Evolutionary conservation across 306 rosid species (phyloP).

Genomic region (Medicago arabica): DNA sequence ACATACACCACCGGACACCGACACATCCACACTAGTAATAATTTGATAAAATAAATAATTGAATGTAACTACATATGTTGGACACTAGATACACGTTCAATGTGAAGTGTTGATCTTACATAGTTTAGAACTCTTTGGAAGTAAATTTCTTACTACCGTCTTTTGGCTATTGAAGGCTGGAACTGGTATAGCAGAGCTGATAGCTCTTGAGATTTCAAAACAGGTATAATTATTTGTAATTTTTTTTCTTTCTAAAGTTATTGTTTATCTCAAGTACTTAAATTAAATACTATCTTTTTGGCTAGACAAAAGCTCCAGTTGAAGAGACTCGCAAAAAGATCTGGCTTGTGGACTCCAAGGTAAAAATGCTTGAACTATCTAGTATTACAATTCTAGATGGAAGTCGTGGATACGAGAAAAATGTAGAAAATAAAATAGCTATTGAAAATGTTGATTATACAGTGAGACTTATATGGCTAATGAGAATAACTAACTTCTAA

Average conservation of each 20-base stretch:
- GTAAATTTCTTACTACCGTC: slow-evolving; percentile 47
- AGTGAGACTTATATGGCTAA: too few relatives aligned
- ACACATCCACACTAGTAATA: background rate
- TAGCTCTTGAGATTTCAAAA: slow-evolving; percentile 94
- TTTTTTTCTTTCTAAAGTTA: background rate
- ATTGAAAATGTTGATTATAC: too few relatives aligned
- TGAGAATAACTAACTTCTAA: background rate
- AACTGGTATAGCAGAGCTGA: slow-evolving; percentile 97
- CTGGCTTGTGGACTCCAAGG: slow-evolving; percentile 99
- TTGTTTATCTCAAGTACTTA: slow-evolving; percentile 25
- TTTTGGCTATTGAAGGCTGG: slow-evolving; percentile 82
- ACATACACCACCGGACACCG: background rate
- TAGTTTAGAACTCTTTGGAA: slow-evolving; percentile 5
- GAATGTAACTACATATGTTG: background rate
- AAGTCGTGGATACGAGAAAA: background rate
- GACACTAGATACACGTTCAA: background rate
- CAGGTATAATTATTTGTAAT: slow-evolving; percentile 57
- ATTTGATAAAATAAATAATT: background rate
- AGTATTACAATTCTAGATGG: background rate
- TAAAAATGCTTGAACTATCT: slow-evolving; percentile 36
- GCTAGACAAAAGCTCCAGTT: slow-evolving; percentile 77
- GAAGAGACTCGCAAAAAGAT: slow-evolving; percentile 91
- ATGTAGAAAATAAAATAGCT: too few relatives aligned
- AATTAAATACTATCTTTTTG: slow-evolving; percentile 33
- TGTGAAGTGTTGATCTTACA: background rate